Conservation (phyloP, 1,139 yeast species). For the Diutina scorzettiae region DNA sequence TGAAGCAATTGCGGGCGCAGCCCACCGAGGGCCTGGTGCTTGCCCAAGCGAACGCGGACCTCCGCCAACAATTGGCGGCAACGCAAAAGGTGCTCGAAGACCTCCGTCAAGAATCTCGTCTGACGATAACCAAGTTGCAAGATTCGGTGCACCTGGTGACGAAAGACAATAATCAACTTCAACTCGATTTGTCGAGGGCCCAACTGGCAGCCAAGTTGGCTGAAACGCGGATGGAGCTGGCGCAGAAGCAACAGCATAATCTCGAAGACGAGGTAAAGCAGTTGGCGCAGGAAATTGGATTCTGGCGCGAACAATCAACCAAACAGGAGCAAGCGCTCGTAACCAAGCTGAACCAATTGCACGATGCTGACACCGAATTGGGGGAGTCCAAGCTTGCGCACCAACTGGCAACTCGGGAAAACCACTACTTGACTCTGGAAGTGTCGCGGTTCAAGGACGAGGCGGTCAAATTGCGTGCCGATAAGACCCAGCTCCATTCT, state of each 20-base stretch:
- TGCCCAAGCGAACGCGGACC: constrained; percentile 19
- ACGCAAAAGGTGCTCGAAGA: constrained; percentile 20
- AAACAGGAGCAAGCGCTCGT: constrained; percentile 45
- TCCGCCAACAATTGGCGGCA: constrained; percentile 18
- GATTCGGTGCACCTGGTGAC: constrained; percentile 18
- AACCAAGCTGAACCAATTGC: constrained; percentile 44
- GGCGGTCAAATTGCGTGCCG: constrained; percentile 40
- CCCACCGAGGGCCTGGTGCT: constrained; percentile 8
- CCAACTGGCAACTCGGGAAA: neutral
- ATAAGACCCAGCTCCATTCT: constrained; percentile 47
- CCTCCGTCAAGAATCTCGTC: constrained; percentile 19
- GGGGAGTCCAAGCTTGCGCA: neutral
- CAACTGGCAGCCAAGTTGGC: constrained; percentile 24
- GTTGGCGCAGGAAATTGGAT: constrained; percentile 20
- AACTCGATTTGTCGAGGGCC: constrained; percentile 19
- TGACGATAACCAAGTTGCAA: constrained; percentile 16
- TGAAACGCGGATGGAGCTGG: constrained; percentile 21
- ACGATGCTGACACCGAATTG: neutral
- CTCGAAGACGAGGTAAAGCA: constrained; percentile 17
- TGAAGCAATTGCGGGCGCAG: constrained; percentile 28
- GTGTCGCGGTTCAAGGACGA: constrained; percentile 47
- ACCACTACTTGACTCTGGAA: constrained; percentile 13
- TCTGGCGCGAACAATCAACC: constrained; percentile 41
- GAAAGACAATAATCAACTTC: constrained; percentile 21
- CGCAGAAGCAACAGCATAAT: constrained; percentile 17